Conservation (phyloP, 2,329 filamentous ascomycete species). For the Trichoderma sp. region DNA sequence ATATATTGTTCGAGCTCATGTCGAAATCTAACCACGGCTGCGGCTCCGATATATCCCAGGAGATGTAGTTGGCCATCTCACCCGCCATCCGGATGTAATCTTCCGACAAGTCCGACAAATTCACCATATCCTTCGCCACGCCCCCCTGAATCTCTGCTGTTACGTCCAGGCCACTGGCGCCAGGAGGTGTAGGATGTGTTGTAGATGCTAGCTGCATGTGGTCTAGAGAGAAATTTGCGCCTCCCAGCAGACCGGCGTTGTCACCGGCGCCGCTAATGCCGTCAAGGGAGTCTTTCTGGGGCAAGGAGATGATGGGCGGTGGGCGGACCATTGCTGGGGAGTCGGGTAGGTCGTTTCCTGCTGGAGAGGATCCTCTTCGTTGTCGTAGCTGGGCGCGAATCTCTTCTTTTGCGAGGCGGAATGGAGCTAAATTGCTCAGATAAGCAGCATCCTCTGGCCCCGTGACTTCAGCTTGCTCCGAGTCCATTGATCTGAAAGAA, state of each 20-base stretch:
- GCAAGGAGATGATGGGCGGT: constrained; percentile 22
- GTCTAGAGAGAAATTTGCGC: constrained; percentile 5
- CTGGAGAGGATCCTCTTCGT: constrained; percentile 6
- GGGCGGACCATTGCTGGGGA: neutral
- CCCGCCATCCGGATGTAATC: constrained; percentile 24
- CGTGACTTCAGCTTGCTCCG: constrained; percentile 14
- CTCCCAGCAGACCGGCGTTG: neutral
- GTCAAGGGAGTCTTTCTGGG: neutral
- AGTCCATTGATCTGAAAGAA: constrained; percentile 4
- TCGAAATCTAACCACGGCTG: constrained; percentile 20
- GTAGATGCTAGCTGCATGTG: constrained; percentile 21
- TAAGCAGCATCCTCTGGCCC: constrained; percentile 17
- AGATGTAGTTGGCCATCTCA: constrained; percentile 23
- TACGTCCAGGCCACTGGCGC: neutral
- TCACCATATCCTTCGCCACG: neutral
- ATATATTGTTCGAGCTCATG: constrained; percentile 18
- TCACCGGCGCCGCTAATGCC: neutral
- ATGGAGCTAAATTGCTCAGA: constrained; percentile 8
- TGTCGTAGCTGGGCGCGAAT: neutral
- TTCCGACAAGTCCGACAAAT: constrained; percentile 7
- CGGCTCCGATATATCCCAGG: constrained; percentile 23
- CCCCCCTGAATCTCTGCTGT: neutral
- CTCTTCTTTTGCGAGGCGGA: constrained; percentile 21
- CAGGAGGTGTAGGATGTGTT: constrained; percentile 11
- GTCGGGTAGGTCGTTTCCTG: neutral